Base-by-base conservation (phyloP, 1,284 basidiomycete species). In the Leccinum subrobustum region DNA sequence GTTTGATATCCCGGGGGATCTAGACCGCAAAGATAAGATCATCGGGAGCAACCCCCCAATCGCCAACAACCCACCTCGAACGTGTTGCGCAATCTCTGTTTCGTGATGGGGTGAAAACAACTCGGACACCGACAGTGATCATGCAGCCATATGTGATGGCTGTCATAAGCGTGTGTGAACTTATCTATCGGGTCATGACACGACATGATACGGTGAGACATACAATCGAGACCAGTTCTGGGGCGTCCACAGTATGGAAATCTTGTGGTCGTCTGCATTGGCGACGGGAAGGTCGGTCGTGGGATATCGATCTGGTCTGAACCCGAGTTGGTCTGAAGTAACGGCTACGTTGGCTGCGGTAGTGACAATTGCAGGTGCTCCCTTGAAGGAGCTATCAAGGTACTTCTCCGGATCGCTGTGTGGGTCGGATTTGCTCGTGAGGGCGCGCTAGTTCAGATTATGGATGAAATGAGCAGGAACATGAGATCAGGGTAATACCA, bases 41-140 rank as follows among this genome's bases (percentile, higher is more conserved):
- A 44, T 44, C 31, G 7, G 52, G 3, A n/a, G 18, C 59, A 20
- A 58, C 54, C 52, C 25, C 50, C 29, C 29, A 29, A 51, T 18
- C 31, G 14, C 2, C 14, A 54, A 1, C 12, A 20, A 56, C 81
- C 39, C 64, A 91, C 94, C 62, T 91, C 85, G 63, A 90, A 93
- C 0, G 96, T 94, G 68, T 94, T 88, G 54, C 95, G 79, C 11
- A 98, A 76, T 9, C 96, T 83, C 74, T 98, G 96, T 72, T 95
- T 96, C 8, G 96, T 98, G 61, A 88, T 75, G 0, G 89, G 79
- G 75, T 98, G 96, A 71, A 92, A 96, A 75, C 95, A 98, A 54
- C 86, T 77, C 0, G 89, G 75, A 74, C 95, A 98, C 35, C 95
- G 84, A 71, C 96, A 99, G 70, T 98, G 96, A 71, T 93, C 92